Conservation (phyloP, 768 basidiomycete genomes). For the Pleurotus eryngii region DNA sequence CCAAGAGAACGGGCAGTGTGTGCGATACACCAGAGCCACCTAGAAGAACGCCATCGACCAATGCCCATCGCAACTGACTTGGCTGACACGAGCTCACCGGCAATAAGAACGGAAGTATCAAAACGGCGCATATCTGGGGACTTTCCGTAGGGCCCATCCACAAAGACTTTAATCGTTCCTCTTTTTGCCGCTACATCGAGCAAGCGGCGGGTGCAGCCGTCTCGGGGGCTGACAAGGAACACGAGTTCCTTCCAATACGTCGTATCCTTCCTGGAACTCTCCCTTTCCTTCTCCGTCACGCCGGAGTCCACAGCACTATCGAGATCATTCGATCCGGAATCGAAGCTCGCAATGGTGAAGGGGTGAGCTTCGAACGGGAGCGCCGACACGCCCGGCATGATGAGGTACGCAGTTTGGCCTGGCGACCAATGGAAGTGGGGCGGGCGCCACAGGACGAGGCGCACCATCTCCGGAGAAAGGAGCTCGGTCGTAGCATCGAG, state of each 20-base stretch:
- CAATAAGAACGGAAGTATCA: constrained; percentile 1
- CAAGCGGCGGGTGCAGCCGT: not conserved
- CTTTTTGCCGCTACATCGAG: not conserved
- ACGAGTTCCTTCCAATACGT: constrained; percentile 5
- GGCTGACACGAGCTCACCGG: not conserved
- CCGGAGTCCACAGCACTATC: not conserved
- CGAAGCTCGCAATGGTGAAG: constrained; percentile 44
- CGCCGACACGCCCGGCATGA: constrained; percentile 40
- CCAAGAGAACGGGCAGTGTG: constrained; percentile 40
- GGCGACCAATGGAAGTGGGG: constrained; percentile 41
- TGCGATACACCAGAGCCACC: constrained; percentile 48
- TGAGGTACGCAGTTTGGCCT: constrained; percentile 47
- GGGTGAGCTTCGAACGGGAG: constrained; percentile 48
- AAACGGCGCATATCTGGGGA: constrained; percentile 1
- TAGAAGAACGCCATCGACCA: not conserved
- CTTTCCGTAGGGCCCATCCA: constrained; percentile 1
- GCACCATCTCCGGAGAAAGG: constrained; percentile 25
- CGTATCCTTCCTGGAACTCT: not conserved
- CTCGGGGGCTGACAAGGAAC: constrained; percentile 1
- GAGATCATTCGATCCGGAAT: constrained; percentile 8
- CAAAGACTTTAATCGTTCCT: not conserved
- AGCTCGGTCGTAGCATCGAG: constrained; percentile 34
- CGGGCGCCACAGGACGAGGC: constrained; percentile 37
- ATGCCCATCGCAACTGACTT: not conserved
- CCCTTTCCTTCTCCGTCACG: not conserved